Base-by-base conservation (phyloP, 495 filamentous ascomycete genomes). In the Aspergillus asperescens region DNA sequence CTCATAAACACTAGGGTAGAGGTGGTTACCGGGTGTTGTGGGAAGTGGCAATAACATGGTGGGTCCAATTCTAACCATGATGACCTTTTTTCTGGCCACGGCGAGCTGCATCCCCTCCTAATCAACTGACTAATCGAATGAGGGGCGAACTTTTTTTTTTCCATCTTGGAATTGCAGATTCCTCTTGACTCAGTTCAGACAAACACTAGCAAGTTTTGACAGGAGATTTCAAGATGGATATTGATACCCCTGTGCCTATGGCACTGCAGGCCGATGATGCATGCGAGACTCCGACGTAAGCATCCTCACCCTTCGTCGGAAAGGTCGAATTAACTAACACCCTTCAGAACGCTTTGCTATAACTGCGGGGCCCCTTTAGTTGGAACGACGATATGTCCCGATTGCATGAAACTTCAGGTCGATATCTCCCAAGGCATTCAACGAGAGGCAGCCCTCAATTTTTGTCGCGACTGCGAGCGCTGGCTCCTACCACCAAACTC, bases 291-390 rank as follows among this genome's bases (percentile, higher is more conserved):
- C 53, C 53, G 3, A 55, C 53, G 53, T 55, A 39, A 39, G 45
- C 28, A 15, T 29, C 7, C n/a, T 13, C 31, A 1, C 7, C n/a
- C 19, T 1, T 18, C 13, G 24, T 9, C 7, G 22, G 5, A 19
- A 7, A 15, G 24, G 10, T 7, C 18, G 4, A 32, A 22, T 25
- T 25, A 13, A 48, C 45, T 41, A n/a, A 39, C 39, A 40, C 22
- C 22, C 19, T 55, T 7, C 41, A 95, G 86, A 7, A 91, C 95
- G 59, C 86, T 96, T 24, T 96, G 91, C 71, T 95, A 86, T 72
- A 91, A 95, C 75, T 96, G 91, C 70, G 92, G 91, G 57, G 86
- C 85, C 51, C 83, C 89, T n/a, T 91, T 96, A 53, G 88, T 92
- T 65, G 92, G 91, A 59, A 92, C 87, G 16, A 77, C 92, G 25